These are phyloP conservation scores for Cubamyces lactineus DNA, from an alignment of 768 basidiomycete species.

Conservation along the genomic window DNA sequence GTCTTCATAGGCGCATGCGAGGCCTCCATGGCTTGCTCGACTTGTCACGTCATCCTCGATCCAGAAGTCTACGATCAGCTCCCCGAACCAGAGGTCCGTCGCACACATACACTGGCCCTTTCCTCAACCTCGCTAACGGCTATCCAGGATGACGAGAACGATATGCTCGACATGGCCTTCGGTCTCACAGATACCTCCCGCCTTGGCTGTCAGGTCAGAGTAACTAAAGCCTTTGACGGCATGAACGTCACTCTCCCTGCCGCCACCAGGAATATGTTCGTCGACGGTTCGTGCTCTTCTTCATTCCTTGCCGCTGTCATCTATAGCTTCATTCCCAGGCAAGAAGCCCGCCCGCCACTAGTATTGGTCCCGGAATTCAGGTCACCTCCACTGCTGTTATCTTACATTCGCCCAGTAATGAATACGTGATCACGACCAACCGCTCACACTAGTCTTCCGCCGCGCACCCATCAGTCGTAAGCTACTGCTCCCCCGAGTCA, in stretches of 20 bases:
- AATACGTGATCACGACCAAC: background rate
- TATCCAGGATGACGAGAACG: conserved; percentile 89
- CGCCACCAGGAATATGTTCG: conserved; percentile 97
- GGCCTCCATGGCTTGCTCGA: conserved; percentile 95
- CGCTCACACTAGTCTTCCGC: background rate
- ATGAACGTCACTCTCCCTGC: conserved; percentile 83
- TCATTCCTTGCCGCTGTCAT: background rate
- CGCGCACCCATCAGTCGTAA: too few relatives aligned
- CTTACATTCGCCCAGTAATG: background rate
- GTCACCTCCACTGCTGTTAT: background rate
- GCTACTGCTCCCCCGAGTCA: background rate
- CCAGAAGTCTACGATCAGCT: conserved; percentile 83
- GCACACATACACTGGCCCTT: background rate
- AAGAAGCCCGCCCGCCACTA: conserved; percentile 57
- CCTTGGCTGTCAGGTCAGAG: conserved; percentile 75
- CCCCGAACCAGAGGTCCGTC: conserved; percentile 69
- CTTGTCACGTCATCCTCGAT: conserved; percentile 90
- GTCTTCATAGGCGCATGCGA: conserved; percentile 83
- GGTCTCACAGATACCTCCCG: conserved; percentile 93
- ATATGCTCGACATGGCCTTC: conserved; percentile 98
- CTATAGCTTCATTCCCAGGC: conserved; percentile 33
- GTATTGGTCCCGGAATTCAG: background rate
- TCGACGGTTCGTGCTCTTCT: conserved; percentile 66
- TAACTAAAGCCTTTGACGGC: conserved; percentile 84
- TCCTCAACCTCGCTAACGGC: background rate